Base-by-base conservation (phyloP, 345 rosid species). In the Physaria fendleri region DNA sequence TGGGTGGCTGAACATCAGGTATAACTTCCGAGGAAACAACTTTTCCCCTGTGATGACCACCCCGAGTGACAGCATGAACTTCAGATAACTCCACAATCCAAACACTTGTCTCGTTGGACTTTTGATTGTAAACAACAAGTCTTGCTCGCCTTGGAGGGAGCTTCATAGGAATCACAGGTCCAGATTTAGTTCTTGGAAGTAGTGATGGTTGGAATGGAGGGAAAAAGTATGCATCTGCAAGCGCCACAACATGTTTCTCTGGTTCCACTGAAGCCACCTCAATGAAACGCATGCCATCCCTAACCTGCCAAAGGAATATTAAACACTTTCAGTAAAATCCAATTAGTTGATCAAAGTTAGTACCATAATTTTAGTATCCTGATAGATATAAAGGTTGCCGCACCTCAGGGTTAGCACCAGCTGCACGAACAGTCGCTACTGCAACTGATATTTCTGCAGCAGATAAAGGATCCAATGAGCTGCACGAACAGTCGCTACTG, bases 321-420 rank as follows among this genome's bases (percentile, higher is more conserved):
- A 29, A 71, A 64, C 53, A 51, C 53, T 66, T n/a, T 41, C 65
- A 50, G 44, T n/a, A n/a, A n/a, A n/a, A n/a, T n/a, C n/a, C n/a
- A n/a, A n/a, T n/a, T n/a, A n/a, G n/a, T 32, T 13, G 23, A 30
- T 34, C n/a, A 30, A 56, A 24, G 6, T 12, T 2, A 21, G 35
- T 3, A 35, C 32, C 10, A n/a, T 13, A 37, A 22, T 5, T 17
- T 28, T 34, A 12, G 16, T n/a, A 63, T 7, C 8, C 2, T 40
- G 4, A 11, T 27, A 42, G 50, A 20, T 27, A 21, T 17, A 14
- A 21, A n/a, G 18, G n/a, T n/a, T n/a, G n/a, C 4, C 25, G 23
- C 65, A 89, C 97, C 97, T 90, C 97, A 25, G 95, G 93, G 49
- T 88, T 90, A 40, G 92, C 81, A 67, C 95, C 97, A 68, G 95